phyloP scores from a whole-genome alignment of 1,284 basidiomycete species.

The Naganishia liquefaciens region DNA sequence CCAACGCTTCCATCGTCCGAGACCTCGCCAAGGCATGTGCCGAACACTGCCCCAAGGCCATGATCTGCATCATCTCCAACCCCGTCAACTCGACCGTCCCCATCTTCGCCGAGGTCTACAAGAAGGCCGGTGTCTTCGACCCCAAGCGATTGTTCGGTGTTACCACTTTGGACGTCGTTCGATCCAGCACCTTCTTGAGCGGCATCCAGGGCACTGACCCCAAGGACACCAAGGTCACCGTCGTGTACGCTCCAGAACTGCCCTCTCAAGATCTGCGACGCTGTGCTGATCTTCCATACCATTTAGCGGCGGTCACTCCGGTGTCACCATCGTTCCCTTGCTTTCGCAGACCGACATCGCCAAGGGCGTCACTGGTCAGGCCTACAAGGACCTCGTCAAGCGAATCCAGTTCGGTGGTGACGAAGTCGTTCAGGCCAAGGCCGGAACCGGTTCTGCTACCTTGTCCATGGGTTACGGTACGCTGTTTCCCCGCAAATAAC shows the following conservation, averaged over 20 bases:
- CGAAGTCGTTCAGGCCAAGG: slow-evolving; percentile 59
- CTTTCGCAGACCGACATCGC: slow-evolving; percentile 76
- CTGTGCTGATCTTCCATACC: not conserved
- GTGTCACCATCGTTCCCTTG: slow-evolving; percentile 92
- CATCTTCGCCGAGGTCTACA: slow-evolving; percentile 89
- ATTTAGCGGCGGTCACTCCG: slow-evolving; percentile 81
- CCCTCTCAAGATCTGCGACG: not conserved
- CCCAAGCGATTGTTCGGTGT: slow-evolving; percentile 75
- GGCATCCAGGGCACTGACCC: slow-evolving; percentile 68
- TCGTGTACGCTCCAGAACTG: slow-evolving; percentile 57
- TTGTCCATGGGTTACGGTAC: slow-evolving; percentile 83
- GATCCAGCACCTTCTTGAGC: slow-evolving; percentile 87
- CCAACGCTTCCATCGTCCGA: slow-evolving; percentile 68
- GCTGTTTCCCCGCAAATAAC: slow-evolving; percentile 39
- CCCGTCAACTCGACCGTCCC: slow-evolving; percentile 83
- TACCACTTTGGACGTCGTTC: slow-evolving; percentile 96
- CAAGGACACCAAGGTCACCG: slow-evolving; percentile 72
- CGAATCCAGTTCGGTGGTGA: slow-evolving; percentile 92
- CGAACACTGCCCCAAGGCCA: slow-evolving; percentile 83
- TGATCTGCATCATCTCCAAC: slow-evolving; percentile 95
- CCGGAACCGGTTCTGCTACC: slow-evolving; percentile 84
- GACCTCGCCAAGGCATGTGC: slow-evolving; percentile 88
- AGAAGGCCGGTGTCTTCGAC: slow-evolving; percentile 92
- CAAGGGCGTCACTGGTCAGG: slow-evolving; percentile 59
- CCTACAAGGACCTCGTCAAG: slow-evolving; percentile 67